Conservation (phyloP, 345 rosid genomes). For the Pugionium cornutum region DNA sequence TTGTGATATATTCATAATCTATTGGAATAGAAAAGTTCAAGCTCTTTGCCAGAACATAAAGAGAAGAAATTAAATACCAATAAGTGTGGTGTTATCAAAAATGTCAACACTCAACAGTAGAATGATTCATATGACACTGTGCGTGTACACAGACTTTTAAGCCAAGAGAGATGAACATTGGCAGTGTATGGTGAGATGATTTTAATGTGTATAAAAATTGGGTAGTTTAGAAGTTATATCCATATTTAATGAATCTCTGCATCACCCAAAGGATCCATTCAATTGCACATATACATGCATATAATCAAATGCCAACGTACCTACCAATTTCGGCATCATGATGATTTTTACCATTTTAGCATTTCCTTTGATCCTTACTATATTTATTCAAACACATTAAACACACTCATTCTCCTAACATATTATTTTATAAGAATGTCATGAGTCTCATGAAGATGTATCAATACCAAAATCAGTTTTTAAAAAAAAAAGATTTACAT, state of each 20-base stretch:
- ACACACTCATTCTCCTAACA: too few relatives aligned
- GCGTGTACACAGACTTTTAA: background rate
- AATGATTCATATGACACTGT: conserved; percentile 22
- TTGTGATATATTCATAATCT: background rate
- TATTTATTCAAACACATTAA: too few relatives aligned
- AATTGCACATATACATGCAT: conserved; percentile 12
- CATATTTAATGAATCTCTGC: conserved; percentile 22
- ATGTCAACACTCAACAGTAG: background rate
- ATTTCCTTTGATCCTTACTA: too few relatives aligned
- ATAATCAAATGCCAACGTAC: conserved; percentile 13
- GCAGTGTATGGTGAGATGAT: conserved; percentile 22
- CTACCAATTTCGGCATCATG: conserved; percentile 20
- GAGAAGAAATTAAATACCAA: background rate
- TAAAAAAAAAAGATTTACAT: too few relatives aligned
- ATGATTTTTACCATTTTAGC: background rate
- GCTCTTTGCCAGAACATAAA: background rate
- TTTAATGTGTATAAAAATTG: conserved; percentile 15
- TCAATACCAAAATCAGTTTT: too few relatives aligned
- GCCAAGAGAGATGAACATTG: background rate
- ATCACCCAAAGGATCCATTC: conserved; percentile 21
- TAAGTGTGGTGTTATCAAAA: background rate
- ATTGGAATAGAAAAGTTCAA: background rate
- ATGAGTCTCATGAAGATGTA: too few relatives aligned
- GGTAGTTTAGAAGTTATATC: conserved; percentile 29
- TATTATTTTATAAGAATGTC: too few relatives aligned